Evolutionary conservation across 2,329 filamentous ascomycete genomes (phyloP), one percentile per base, ranked within the genome.

Genomic region (Ophiostoma sp.): DNA sequence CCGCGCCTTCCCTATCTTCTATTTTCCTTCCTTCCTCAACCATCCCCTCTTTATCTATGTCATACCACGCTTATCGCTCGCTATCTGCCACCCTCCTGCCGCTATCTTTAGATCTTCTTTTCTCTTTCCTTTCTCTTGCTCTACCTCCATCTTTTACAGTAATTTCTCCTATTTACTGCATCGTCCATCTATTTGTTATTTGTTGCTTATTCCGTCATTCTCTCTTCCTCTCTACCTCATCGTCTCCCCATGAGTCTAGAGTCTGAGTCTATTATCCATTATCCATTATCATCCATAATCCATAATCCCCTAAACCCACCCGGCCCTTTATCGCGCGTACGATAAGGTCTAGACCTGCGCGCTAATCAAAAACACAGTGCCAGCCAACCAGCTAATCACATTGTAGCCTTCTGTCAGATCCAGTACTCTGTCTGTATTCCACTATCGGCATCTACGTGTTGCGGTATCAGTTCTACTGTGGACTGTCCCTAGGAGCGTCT

Each of bases 261-360:
- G 39, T 41, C 39, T 13, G 39, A 41, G 39, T 41, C 39, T 13
- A 39, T 41, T 41, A 3, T 23, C 64, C 20, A 8, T 39, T 8
- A n/a, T 67, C 27, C 27, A 31, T 31, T 31, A 31, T 31, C 27
- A n/a, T 67, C 27, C 27, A 31, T 31, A 1, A 31, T 31, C 27
- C 27, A 31, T 1, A 31, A 20, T n/a, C 64, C 20, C 48, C 44
- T 54, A 27, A 31, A 20, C 11, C 27, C 33, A 39, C 35, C 62
- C 67, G 67, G 48, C 31, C 48, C 44, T 68, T 68, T 68, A 68
- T 68, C 67, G 67, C 67, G 48, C 48, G 17, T 31, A 35, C 31
- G 67, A 68, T 68, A 68, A 68, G 67, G 44, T 48, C 41, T 15
- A 67, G 41, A 52, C 66, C 13, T 8, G 27, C 66, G 41, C 66